phyloP scores from a whole-genome alignment of 1,284 basidiomycete species.

The Golubevia pallescens region DNA sequence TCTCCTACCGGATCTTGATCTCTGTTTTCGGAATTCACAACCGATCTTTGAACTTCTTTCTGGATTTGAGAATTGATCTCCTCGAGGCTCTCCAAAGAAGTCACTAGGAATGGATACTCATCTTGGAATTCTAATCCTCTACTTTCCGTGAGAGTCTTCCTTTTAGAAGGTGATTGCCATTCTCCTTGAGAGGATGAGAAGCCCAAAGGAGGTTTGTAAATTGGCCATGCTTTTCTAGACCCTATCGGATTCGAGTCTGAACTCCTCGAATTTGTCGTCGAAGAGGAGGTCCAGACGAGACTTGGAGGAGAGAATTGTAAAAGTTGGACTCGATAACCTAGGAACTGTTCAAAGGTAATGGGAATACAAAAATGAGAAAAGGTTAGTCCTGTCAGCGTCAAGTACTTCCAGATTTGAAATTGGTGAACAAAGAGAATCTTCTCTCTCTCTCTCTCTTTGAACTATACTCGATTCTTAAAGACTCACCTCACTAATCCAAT shows the following conservation, averaged over 20 bases:
- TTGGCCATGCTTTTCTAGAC: conserved; percentile 26
- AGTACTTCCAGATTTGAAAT: no score
- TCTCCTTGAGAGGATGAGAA: not conserved
- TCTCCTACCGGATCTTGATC: conserved; percentile 17
- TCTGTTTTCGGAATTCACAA: not conserved
- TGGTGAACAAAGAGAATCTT: no score
- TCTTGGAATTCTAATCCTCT: conserved; percentile 43
- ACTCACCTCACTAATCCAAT: conserved; percentile 32
- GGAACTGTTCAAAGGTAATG: conserved; percentile 15
- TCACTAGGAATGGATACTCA: conserved; percentile 41
- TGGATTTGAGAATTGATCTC: conserved; percentile 22
- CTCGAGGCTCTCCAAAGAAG: conserved; percentile 24
- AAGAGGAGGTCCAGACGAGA: no score
- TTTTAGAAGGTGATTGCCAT: conserved; percentile 1
- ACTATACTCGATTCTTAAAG: no score
- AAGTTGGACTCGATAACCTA: conserved; percentile 34
- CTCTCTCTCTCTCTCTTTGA: no score
- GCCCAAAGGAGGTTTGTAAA: conserved; percentile 31
- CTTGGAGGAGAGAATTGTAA: conserved; percentile 23
- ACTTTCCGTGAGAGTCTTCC: conserved; percentile 15
- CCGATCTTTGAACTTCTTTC: conserved; percentile 8
- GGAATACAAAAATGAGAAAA: not conserved
- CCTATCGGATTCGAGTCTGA: conserved; percentile 21
- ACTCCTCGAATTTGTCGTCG: no score
- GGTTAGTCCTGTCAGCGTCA: not conserved